Percentiles rank a stretch among this genome's conserved stretches.
These are phyloP conservation scores for Rhizopogon rudus DNA, from an alignment of 768 basidiomycete genomes.

Conservation along the genomic window DNA sequence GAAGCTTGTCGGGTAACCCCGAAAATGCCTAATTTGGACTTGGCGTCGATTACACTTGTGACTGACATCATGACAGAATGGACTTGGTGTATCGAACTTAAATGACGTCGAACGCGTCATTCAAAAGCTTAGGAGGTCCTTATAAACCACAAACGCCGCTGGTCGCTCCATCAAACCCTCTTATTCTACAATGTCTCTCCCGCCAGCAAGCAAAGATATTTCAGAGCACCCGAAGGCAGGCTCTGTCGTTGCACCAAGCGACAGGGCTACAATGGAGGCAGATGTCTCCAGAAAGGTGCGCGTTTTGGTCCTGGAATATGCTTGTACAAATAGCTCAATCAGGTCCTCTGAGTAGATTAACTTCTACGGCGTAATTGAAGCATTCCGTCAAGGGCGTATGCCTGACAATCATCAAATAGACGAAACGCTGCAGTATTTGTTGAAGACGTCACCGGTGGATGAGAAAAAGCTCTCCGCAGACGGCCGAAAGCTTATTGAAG, in stretches of 20 bases:
- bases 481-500: slow-evolving; percentile 71
- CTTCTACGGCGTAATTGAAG: slow-evolving; percentile 77
- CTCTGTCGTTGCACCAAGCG: slow-evolving; percentile 63
- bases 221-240: slow-evolving; percentile 48
- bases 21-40: no score
- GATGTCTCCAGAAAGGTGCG: slow-evolving; percentile 77
- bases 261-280: slow-evolving; percentile 54
- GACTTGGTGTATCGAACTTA: not conserved
- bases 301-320: not conserved
- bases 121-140: not conserved
- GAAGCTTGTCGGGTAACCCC: no score
- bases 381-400: slow-evolving; percentile 72
- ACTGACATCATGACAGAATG: slow-evolving; percentile 4
- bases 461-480: slow-evolving; percentile 65
- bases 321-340: not conserved
- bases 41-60: not conserved
- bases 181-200: slow-evolving; percentile 53
- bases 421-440: slow-evolving; percentile 61
- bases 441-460: slow-evolving; percentile 55
- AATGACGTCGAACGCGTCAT: slow-evolving; percentile 13
- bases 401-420: slow-evolving; percentile 83
- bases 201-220: slow-evolving; percentile 57
- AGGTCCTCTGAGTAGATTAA: slow-evolving; percentile 41
- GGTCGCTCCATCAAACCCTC: not conserved
- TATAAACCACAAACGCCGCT: not conserved